Conservation (phyloP, 1,284 basidiomycete species). For the Rhizoctonia solani region DNA sequence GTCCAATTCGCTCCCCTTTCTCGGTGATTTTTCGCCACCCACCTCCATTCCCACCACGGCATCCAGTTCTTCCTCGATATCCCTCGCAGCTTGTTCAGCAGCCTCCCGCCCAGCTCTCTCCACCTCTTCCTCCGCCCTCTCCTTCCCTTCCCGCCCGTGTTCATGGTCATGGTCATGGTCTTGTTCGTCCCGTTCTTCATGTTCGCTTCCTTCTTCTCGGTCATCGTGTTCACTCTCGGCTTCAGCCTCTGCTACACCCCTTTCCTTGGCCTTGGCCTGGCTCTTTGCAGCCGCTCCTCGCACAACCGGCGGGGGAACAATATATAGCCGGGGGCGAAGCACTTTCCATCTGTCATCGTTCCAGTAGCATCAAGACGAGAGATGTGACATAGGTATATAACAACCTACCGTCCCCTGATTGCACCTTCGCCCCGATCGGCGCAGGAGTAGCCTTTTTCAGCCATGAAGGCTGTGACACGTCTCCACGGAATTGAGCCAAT, state of each 20-base stretch:
- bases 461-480: constrained; percentile 27
- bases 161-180: too few relatives aligned
- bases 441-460: constrained; percentile 19
- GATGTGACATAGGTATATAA: not conserved
- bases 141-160: not conserved
- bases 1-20: not conserved
- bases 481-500: constrained; percentile 29
- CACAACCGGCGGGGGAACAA: constrained; percentile 9
- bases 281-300: constrained; percentile 26
- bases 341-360: constrained; percentile 32
- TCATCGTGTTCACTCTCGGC: not conserved
- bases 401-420: constrained; percentile 22
- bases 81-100: not conserved
- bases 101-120: not conserved
- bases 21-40: not conserved
- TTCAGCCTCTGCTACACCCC: constrained; percentile 1
- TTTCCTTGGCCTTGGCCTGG: constrained; percentile 19
- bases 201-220: not conserved
- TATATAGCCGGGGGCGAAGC: constrained; percentile 22
- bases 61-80: not conserved
- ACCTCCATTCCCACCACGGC: not conserved
- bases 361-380: not conserved
- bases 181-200: constrained; percentile 3
- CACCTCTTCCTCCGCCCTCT: not conserved
- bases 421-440: constrained; percentile 30